Conservation (phyloP, 352 stramenopile genomes). For the Aphanomyces invadans region DNA sequence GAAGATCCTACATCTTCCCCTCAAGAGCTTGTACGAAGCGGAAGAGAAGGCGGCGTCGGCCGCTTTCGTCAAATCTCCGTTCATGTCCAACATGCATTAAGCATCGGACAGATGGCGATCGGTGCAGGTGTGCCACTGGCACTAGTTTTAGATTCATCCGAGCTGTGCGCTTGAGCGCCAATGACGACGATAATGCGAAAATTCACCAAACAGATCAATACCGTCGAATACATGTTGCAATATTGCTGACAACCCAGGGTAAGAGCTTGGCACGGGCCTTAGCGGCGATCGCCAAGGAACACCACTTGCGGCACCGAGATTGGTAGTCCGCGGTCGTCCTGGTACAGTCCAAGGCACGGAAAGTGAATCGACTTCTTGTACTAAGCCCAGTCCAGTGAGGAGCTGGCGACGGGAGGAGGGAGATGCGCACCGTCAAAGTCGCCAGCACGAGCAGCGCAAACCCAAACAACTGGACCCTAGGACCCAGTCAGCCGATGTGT, state of each 20-base stretch:
- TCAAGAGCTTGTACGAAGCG: constrained; percentile 38
- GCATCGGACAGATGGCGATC: not conserved
- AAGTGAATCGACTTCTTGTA: constrained; percentile 27
- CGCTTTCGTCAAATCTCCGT: constrained; percentile 54
- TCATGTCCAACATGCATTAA: constrained; percentile 61
- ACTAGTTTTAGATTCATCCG: not conserved
- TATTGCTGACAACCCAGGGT: too few species aligned
- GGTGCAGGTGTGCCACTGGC: not conserved
- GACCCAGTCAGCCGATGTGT: too few species aligned
- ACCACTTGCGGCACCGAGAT: constrained; percentile 6
- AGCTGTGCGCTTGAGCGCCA: too few species aligned
- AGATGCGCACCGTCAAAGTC: constrained; percentile 16
- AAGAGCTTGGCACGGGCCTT: too few species aligned
- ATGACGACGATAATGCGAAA: not conserved
- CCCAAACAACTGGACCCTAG: constrained; percentile 22
- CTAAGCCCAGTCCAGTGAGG: not conserved
- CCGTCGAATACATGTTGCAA: too few species aligned
- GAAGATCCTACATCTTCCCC: constrained; percentile 54
- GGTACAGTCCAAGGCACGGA: constrained; percentile 19
- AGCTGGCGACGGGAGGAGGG: not conserved
- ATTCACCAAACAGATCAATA: not conserved
- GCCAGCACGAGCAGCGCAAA: constrained; percentile 24
- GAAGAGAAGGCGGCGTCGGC: constrained; percentile 38
- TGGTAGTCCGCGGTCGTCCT: constrained; percentile 19
- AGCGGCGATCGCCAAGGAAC: constrained; percentile 4